Percentiles rank a stretch among this genome's conserved stretches.
Conservation (phyloP, 345 rosid species). For the Cardamine occulta region DNA sequence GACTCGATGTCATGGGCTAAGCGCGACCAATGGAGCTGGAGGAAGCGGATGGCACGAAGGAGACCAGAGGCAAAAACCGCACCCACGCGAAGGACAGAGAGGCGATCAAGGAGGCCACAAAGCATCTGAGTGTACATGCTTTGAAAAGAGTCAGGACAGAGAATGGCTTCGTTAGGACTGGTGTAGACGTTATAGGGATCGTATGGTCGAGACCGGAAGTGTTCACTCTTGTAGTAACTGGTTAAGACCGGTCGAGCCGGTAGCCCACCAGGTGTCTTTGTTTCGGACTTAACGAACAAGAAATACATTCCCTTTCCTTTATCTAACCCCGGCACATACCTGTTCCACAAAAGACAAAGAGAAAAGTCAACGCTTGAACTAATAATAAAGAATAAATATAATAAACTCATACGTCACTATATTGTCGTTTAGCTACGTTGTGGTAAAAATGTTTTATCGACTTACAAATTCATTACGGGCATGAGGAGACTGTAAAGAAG, state of each 20-base stretch:
- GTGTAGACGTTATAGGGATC: conserved; percentile 90
- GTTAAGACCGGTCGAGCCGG: conserved; percentile 90
- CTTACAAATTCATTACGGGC: conserved; percentile 99
- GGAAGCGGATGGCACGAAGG: conserved; percentile 85
- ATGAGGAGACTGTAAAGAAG: conserved; percentile 84
- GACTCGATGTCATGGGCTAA: conserved; percentile 66
- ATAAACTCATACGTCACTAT: conserved; percentile 4
- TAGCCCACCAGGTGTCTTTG: conserved; percentile 86
- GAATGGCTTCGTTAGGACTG: conserved; percentile 92
- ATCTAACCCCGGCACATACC: conserved; percentile 86
- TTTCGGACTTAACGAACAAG: conserved; percentile 84
- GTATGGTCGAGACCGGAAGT: conserved; percentile 79
- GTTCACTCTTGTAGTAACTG: conserved; percentile 94
- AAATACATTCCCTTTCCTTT: conserved; percentile 93
- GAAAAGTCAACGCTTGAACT: conserved; percentile 32
- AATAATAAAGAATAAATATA: neutral
- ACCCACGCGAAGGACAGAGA: conserved; percentile 81
- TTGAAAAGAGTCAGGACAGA: conserved; percentile 87
- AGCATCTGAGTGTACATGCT: conserved; percentile 98
- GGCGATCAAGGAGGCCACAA: conserved; percentile 77
- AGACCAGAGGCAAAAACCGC: conserved; percentile 95
- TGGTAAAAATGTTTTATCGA: conserved; percentile 16
- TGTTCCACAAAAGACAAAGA: conserved; percentile 35
- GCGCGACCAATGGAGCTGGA: conserved; percentile 75
- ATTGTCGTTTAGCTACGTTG: neutral